A percentile compares a stretch with the other conserved stretches of the same genome.
These are phyloP conservation scores for Penicillium daleae DNA, from an alignment of 495 filamentous ascomycete species.

Conservation along the genomic window DNA sequence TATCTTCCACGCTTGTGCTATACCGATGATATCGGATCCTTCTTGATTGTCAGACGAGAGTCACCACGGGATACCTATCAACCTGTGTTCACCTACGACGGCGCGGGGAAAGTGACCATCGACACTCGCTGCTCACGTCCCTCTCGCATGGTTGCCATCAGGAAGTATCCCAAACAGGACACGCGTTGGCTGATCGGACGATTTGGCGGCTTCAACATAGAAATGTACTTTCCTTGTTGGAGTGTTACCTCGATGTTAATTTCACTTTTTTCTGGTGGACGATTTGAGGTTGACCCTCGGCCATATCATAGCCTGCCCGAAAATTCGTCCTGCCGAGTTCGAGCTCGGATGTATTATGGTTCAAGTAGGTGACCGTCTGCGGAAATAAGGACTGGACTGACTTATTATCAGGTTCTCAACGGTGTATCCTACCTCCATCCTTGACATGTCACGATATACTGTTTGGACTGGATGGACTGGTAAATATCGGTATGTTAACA, in stretches of 20 bases:
- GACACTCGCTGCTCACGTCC: slow-evolving; percentile 11
- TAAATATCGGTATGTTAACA: neutral
- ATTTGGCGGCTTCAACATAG: neutral
- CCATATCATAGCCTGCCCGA: too few relatives aligned
- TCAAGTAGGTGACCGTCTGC: too few relatives aligned
- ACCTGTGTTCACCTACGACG: slow-evolving; percentile 11
- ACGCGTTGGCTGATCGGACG: slow-evolving; percentile 10
- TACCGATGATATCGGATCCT: neutral
- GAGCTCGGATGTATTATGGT: too few relatives aligned
- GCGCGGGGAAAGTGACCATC: slow-evolving; percentile 13
- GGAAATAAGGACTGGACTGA: too few relatives aligned
- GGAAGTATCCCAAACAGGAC: slow-evolving; percentile 9
- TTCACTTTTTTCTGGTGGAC: too few relatives aligned
- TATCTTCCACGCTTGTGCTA: neutral
- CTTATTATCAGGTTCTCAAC: too few relatives aligned
- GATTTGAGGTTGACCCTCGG: too few relatives aligned
- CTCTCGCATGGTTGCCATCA: slow-evolving; percentile 15
- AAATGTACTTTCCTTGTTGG: too few relatives aligned
- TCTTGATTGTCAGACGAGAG: slow-evolving; percentile 1
- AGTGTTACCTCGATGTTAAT: too few relatives aligned
- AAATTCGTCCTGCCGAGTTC: too few relatives aligned
- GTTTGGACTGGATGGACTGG: neutral
- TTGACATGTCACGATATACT: neutral
- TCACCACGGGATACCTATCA: too few relatives aligned
- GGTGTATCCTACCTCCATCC: neutral